Conservation (phyloP, 495 filamentous ascomycete genomes). For the Aspergillus sclerotiicarbonarius region DNA sequence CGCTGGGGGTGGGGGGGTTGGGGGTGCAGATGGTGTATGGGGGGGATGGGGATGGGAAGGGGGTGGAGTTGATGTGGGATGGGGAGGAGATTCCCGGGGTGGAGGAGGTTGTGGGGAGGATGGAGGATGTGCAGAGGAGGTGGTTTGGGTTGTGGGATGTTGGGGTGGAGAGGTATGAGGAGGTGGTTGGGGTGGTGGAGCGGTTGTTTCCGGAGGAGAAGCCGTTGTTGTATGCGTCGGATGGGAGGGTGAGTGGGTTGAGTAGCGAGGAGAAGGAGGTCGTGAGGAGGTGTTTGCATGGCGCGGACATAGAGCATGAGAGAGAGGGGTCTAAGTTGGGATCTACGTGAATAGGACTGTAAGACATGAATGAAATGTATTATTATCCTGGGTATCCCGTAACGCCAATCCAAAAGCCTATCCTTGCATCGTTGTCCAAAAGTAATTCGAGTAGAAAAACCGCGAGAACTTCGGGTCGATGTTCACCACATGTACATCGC, state of each 20-base stretch:
- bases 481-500: constrained; percentile 92
- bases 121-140: constrained; percentile 24
- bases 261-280: constrained; percentile 24
- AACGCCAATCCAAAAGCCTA: constrained; percentile 10
- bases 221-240: constrained; percentile 6
- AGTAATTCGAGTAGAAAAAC: constrained; percentile 93
- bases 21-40: constrained; percentile 58
- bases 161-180: constrained; percentile 18
- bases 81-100: constrained; percentile 48
- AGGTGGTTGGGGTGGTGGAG: constrained; percentile 36
- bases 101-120: constrained; percentile 33
- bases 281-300: constrained; percentile 21
- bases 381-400: constrained; percentile 3
- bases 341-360: background rate
- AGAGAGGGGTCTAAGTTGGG: no score
- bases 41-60: constrained; percentile 11
- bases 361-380: background rate
- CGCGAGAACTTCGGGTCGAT: constrained; percentile 88
- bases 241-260: constrained; percentile 18
- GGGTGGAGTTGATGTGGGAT: constrained; percentile 52
- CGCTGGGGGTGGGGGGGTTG: constrained; percentile 61
- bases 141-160: constrained; percentile 37
- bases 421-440: constrained; percentile 81
- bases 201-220: constrained; percentile 28
- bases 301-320: background rate